phyloP scores from a whole-genome alignment of 495 filamentous ascomycete species.

The Talaromyces thailandensis region DNA sequence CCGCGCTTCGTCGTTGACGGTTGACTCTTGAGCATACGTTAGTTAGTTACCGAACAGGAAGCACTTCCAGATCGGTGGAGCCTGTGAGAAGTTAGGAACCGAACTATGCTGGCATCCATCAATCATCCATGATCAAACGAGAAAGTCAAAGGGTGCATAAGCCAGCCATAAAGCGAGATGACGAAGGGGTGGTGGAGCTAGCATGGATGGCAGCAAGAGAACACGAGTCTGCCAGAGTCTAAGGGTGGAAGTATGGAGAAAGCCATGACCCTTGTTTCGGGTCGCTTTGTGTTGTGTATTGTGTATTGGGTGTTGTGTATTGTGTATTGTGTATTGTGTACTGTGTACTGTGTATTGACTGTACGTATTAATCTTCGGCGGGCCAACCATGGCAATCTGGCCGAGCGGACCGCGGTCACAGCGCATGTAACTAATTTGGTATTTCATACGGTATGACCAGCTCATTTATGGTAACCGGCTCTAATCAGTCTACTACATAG shows the following conservation, averaged over 20 bases:
- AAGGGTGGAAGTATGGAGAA: background rate
- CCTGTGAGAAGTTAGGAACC: background rate
- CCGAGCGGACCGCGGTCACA: background rate
- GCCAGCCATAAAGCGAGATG: background rate
- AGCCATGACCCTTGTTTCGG: conserved; percentile 5
- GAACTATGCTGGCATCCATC: background rate
- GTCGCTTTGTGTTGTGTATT: conserved; percentile 2
- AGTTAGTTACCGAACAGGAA: background rate
- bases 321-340: background rate
- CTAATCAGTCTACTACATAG: too few relatives aligned
- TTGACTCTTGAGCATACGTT: background rate
- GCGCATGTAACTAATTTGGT: background rate
- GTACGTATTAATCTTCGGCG: background rate
- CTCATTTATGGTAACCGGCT: too few relatives aligned
- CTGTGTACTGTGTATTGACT: background rate
- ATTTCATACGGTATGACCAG: background rate
- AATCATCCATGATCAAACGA: background rate
- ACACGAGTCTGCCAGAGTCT: background rate
- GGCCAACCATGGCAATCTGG: background rate
- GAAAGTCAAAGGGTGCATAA: background rate
- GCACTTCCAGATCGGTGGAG: conserved; percentile 5
- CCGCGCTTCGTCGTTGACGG: background rate
- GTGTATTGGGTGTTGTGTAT: background rate
- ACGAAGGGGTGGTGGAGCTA: background rate
- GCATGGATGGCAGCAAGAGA: background rate